A percentile compares a stretch with the other conserved stretches of the same genome.
phyloP scores from a whole-genome alignment of 2,329 filamentous ascomycete species.

The Harringtonia lauricola region DNA sequence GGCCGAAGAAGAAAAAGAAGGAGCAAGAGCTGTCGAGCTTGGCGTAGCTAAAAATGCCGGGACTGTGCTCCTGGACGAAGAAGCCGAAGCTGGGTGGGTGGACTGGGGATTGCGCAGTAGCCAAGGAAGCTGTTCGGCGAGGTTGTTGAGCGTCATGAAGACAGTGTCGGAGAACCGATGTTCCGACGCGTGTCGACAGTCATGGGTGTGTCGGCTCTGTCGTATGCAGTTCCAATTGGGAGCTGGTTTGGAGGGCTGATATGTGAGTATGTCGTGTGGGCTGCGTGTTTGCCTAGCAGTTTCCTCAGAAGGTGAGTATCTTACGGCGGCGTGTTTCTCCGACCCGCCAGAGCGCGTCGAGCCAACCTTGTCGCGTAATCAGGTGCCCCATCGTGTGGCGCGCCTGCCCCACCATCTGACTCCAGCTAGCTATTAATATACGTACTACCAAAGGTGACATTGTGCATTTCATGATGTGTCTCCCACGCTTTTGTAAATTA shows the following conservation, averaged over 20 bases:
- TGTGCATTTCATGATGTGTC: too few species aligned
- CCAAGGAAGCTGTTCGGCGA: conserved; percentile 46
- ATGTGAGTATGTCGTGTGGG: background rate
- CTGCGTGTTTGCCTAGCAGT: background rate
- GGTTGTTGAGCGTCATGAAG: conserved; percentile 54
- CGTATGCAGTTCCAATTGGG: background rate
- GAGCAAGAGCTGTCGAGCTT: background rate
- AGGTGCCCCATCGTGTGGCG: conserved; percentile 1
- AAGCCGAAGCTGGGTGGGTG: conserved; percentile 10
- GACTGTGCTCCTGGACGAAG: background rate
- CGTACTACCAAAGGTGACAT: too few species aligned
- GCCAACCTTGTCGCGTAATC: conserved; percentile 3
- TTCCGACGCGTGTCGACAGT: conserved; percentile 16
- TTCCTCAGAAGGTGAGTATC: conserved; percentile 1
- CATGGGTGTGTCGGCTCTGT: conserved; percentile 12
- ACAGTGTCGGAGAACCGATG: conserved; percentile 23
- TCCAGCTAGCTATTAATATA: too few species aligned
- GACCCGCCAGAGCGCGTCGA: conserved; percentile 10
- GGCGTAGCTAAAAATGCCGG: background rate
- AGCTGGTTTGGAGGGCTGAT: background rate
- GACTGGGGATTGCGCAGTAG: conserved; percentile 36
- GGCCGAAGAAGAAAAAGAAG: conserved; percentile 5
- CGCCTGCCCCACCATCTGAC: background rate
- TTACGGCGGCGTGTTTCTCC: conserved; percentile 10
- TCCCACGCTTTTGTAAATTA: too few species aligned